These are phyloP conservation scores for Asterophora lycoperdoides DNA, from an alignment of 768 basidiomycete genomes.

Conservation along the genomic window DNA sequence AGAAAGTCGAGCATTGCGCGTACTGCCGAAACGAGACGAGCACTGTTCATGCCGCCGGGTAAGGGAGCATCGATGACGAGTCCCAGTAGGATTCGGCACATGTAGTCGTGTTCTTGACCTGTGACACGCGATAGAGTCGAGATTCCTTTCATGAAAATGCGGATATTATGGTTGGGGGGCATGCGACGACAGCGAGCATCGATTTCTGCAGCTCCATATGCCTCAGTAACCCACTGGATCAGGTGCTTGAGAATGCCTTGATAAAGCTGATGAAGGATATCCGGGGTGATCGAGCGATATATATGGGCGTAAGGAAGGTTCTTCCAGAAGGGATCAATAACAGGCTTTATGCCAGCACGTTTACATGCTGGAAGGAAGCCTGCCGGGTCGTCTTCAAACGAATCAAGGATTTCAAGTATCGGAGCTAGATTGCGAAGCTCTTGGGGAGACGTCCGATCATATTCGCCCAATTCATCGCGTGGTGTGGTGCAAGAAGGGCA, in stretches of 20 bases:
- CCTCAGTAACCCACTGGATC: constrained; percentile 24
- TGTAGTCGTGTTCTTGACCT: constrained; percentile 32
- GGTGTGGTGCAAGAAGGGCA: constrained; percentile 15
- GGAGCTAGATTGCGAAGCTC: too few relatives aligned
- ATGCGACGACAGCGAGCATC: constrained; percentile 30
- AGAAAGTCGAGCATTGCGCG: constrained; percentile 35
- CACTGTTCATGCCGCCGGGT: too few relatives aligned
- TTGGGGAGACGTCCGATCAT: not conserved
- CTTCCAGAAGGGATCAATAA: constrained; percentile 22
- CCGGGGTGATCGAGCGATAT: constrained; percentile 23
- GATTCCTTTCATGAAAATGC: constrained; percentile 34
- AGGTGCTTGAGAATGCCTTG: constrained; percentile 33
- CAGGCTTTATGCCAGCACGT: constrained; percentile 20
- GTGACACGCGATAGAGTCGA: constrained; percentile 25
- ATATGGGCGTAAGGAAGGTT: constrained; percentile 26
- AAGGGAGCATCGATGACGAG: constrained; percentile 24
- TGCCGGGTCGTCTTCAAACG: too few relatives aligned
- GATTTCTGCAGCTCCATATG: constrained; percentile 27
- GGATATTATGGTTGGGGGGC: constrained; percentile 32
- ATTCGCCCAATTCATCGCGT: too few relatives aligned
- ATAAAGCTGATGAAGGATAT: constrained; percentile 31
- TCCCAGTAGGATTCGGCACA: constrained; percentile 28
- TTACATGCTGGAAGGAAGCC: too few relatives aligned
- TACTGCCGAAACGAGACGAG: constrained; percentile 22
- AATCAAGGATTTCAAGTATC: too few relatives aligned